Conservation (phyloP, 2,329 filamentous ascomycete species). For the Pestalotiopsis sp. region DNA sequence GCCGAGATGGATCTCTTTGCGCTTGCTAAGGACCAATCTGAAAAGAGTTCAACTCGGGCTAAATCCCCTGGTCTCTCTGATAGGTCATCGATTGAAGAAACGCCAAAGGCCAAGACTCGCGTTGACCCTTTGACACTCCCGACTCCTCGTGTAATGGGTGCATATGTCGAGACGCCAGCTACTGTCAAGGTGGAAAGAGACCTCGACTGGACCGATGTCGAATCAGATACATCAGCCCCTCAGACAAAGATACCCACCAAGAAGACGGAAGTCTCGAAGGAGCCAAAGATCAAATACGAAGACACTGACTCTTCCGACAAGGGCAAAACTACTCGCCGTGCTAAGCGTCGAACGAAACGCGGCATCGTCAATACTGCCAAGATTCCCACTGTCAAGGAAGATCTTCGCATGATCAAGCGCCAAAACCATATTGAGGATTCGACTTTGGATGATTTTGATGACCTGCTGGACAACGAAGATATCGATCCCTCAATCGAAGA, state of each 20-base stretch:
- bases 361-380: constrained; percentile 54
- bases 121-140: constrained; percentile 48
- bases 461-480: constrained; percentile 44
- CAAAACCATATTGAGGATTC: constrained; percentile 58
- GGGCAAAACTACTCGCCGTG: constrained; percentile 21
- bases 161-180: constrained; percentile 57
- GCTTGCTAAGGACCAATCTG: constrained; percentile 53
- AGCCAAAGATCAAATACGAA: constrained; percentile 12
- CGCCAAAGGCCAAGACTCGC: constrained; percentile 44
- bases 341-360: constrained; percentile 42
- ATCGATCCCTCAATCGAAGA: constrained; percentile 22
- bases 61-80: constrained; percentile 44
- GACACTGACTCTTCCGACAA: constrained; percentile 7
- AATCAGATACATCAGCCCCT: constrained; percentile 3
- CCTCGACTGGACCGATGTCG: constrained; percentile 14
- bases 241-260: not conserved
- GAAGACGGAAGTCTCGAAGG: constrained; percentile 6
- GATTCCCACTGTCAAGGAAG: constrained; percentile 55
- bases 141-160: constrained; percentile 55
- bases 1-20: constrained; percentile 59
- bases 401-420: constrained; percentile 53
- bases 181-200: constrained; percentile 34
- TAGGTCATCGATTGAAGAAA: constrained; percentile 37
- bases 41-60: constrained; percentile 53
- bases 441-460: constrained; percentile 58